phyloP scores from a whole-genome alignment of 1,139 yeast genomes.

The Wickerhamomyces sp. region DNA sequence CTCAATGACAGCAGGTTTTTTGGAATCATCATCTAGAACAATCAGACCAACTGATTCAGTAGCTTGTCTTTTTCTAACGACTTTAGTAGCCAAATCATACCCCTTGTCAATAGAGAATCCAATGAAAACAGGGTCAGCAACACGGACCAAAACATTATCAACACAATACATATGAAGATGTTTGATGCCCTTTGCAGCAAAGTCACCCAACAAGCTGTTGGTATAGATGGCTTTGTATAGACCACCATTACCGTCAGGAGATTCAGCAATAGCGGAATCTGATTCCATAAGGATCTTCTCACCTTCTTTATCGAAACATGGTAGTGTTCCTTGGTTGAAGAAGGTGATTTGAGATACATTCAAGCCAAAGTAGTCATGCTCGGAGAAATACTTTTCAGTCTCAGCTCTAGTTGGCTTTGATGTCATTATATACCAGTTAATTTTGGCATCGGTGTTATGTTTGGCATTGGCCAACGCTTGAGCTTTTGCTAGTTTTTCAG shows the following conservation, averaged over 20 bases:
- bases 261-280: conserved; percentile 57
- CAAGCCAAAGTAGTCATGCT: conserved; percentile 69
- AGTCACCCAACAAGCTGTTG: conserved; percentile 64
- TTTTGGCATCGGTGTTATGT: conserved; percentile 26
- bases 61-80: conserved; percentile 88
- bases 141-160: conserved; percentile 86
- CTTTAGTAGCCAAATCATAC: conserved; percentile 86
- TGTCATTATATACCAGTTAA: conserved; percentile 95
- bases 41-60: conserved; percentile 88
- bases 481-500: conserved; percentile 70
- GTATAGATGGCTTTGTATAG: conserved; percentile 76
- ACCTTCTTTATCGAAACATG: conserved; percentile 78
- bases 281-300: conserved; percentile 60
- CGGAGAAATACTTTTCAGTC: conserved; percentile 68
- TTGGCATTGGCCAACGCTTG: conserved; percentile 49
- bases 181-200: conserved; percentile 63
- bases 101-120: conserved; percentile 73
- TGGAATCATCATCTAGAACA: conserved; percentile 56
- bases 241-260: conserved; percentile 99
- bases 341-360: conserved; percentile 54
- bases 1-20: conserved; percentile 87
- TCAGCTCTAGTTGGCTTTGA: conserved; percentile 78
- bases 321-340: conserved; percentile 93
- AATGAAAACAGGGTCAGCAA: conserved; percentile 90
- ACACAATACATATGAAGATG: conserved; percentile 97